phyloP scores from a whole-genome alignment of 345 rosid species.

The Rubroshorea leprosula region DNA sequence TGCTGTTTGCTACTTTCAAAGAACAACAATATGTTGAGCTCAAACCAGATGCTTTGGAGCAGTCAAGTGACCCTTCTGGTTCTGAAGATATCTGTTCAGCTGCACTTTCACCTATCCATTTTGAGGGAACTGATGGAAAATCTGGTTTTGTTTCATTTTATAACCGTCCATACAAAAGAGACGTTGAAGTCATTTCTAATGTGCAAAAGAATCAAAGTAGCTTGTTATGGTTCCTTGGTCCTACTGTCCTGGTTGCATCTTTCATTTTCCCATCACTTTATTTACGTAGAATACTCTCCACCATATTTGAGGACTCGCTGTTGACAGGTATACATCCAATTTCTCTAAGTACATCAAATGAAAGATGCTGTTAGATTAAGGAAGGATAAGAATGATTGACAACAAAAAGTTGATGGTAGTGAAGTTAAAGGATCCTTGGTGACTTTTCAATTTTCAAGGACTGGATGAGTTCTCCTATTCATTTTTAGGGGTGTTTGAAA shows the following conservation, averaged over 20 bases:
- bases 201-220: conserved; percentile 41
- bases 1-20: conserved; percentile 32
- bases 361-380: not conserved
- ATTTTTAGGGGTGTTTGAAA: not conserved
- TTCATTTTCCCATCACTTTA: conserved; percentile 84
- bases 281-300: conserved; percentile 69
- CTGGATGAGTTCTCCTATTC: not conserved
- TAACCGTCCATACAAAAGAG: conserved; percentile 40
- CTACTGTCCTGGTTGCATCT: conserved; percentile 84
- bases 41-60: conserved; percentile 26
- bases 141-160: conserved; percentile 81
- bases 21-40: conserved; percentile 43
- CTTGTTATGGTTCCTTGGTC: conserved; percentile 77
- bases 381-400: not conserved
- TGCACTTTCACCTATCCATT: conserved; percentile 29
- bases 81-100: conserved; percentile 34
- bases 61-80: conserved; percentile 22
- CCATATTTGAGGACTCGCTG: conserved; percentile 85
- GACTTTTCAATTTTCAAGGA: conserved; percentile 3
- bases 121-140: conserved; percentile 55
- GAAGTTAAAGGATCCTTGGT: not conserved
- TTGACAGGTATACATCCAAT: conserved; percentile 48
- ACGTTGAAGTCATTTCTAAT: conserved; percentile 26
- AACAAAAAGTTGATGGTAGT: not conserved
- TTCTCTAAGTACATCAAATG: not conserved